A percentile compares a stretch with the other conserved stretches of the same genome.
Conservation (phyloP, 495 filamentous ascomycete genomes). For the Podospora tetraspora region DNA sequence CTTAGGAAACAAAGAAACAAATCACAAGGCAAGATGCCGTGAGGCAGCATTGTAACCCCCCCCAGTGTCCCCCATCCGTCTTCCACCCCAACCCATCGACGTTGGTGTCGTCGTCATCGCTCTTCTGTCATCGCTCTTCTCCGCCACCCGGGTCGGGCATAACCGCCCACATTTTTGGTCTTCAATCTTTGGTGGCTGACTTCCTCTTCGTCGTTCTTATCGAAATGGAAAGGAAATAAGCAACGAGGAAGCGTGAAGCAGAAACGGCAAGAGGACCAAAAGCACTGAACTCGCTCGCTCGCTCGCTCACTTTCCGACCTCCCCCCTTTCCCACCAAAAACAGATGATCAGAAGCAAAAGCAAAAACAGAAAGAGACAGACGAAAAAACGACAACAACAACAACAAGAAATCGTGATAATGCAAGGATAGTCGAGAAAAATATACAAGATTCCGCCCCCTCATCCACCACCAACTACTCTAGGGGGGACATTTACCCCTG, state of each 20-base stretch:
- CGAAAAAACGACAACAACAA: neutral
- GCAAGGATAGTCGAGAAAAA: conserved; percentile 11
- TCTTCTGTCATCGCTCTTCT: neutral
- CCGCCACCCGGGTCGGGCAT: neutral
- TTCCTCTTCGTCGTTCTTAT: neutral
- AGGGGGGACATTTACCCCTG: neutral
- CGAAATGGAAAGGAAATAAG: neutral
- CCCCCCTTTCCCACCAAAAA: too few relatives aligned
- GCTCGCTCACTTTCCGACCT: neutral
- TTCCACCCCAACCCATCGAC: neutral
- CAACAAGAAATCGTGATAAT: conserved; percentile 17
- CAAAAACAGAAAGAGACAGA: neutral
- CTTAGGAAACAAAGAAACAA: conserved; percentile 20
- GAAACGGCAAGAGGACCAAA: neutral
- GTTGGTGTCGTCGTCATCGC: neutral
- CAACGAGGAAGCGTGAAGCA: neutral
- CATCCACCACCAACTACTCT: neutral
- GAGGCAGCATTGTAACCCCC: conserved; percentile 37
- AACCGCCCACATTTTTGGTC: neutral
- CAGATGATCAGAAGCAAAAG: neutral
- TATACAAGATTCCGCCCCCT: neutral
- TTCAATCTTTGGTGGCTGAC: neutral
- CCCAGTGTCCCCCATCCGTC: neutral
- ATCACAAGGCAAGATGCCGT: conserved; percentile 35
- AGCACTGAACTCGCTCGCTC: neutral